Evolutionary conservation across 441 rosid genomes (phyloP).

Genomic region (Pelargonium myrrhifolium): DNA sequence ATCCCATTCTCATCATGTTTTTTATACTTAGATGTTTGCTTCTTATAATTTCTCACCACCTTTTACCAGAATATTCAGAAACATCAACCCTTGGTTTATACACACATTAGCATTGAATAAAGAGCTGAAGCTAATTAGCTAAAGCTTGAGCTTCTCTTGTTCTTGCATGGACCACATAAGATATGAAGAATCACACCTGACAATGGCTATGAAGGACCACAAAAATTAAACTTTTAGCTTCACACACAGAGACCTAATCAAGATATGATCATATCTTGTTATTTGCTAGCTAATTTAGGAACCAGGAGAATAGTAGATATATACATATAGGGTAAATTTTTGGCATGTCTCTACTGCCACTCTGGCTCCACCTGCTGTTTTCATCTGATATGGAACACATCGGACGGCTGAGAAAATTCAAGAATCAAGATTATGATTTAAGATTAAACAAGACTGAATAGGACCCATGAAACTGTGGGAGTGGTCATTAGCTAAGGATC

Average conservation of each 20-base stretch:
- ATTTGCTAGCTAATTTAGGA: background rate
- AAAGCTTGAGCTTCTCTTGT: background rate
- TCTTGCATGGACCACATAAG: background rate
- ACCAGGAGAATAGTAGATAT: background rate
- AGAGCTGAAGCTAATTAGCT: background rate
- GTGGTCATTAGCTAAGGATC: background rate
- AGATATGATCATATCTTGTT: background rate
- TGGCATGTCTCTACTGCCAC: background rate
- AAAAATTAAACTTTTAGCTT: background rate
- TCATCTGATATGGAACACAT: background rate
- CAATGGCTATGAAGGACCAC: conserved; percentile 1
- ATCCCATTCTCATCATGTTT: background rate
- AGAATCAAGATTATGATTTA: background rate
- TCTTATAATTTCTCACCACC: too few relatives aligned
- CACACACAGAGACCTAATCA: background rate
- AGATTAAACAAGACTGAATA: background rate
- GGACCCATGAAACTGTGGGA: background rate
- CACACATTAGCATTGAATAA: background rate
- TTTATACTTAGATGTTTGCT: too few relatives aligned
- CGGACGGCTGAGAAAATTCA: background rate
- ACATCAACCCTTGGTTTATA: too few relatives aligned
- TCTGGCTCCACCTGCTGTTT: background rate
- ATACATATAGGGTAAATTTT: background rate
- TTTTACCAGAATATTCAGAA: too few relatives aligned
- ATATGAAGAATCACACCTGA: background rate